Percentiles rank a stretch among this genome's conserved stretches.
Conservation (phyloP, 2,329 filamentous ascomycete genomes). For the Diaporthe ampelina region DNA sequence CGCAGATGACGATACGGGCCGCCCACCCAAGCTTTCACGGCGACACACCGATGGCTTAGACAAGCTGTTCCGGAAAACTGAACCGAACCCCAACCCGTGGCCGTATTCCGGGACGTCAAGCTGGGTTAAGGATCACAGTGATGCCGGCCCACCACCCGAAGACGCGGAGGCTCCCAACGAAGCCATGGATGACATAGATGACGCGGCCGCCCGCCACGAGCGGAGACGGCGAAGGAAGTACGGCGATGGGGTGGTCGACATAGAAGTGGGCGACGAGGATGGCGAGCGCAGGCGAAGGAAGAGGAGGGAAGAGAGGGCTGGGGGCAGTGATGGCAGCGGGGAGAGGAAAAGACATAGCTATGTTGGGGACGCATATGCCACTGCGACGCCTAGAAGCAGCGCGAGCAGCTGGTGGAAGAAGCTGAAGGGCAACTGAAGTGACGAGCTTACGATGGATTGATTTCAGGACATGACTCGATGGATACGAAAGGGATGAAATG, state of each 20-base stretch:
- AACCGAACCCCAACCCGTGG: constrained; percentile 58
- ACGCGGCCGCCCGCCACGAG: constrained; percentile 65
- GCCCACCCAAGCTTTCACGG: constrained; percentile 44
- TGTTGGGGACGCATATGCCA: constrained; percentile 59
- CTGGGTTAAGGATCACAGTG: constrained; percentile 76
- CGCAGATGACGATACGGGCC: constrained; percentile 60
- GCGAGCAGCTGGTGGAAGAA: constrained; percentile 71
- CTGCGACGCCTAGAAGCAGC: constrained; percentile 54
- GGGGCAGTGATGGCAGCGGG: constrained; percentile 59
- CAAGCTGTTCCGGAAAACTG: constrained; percentile 43
- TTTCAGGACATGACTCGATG: constrained; percentile 2
- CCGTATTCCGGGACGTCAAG: constrained; percentile 75
- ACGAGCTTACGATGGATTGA: constrained; percentile 10
- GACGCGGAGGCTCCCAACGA: constrained; percentile 53
- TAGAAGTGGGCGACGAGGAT: constrained; percentile 47
- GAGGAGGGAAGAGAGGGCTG: constrained; percentile 51
- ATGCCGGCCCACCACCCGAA: constrained; percentile 71
- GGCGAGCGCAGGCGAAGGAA: constrained; percentile 48
- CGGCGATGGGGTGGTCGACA: constrained; percentile 57
- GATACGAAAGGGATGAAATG: constrained; percentile 4
- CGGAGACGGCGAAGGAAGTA: constrained; percentile 60
- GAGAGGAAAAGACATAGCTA: constrained; percentile 57
- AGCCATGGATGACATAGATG: constrained; percentile 55
- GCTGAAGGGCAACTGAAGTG: constrained; percentile 53
- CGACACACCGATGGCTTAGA: constrained; percentile 44